Evolutionary conservation across 305 asterid species (phyloP).

Genomic region (Salvia sclarea): DNA sequence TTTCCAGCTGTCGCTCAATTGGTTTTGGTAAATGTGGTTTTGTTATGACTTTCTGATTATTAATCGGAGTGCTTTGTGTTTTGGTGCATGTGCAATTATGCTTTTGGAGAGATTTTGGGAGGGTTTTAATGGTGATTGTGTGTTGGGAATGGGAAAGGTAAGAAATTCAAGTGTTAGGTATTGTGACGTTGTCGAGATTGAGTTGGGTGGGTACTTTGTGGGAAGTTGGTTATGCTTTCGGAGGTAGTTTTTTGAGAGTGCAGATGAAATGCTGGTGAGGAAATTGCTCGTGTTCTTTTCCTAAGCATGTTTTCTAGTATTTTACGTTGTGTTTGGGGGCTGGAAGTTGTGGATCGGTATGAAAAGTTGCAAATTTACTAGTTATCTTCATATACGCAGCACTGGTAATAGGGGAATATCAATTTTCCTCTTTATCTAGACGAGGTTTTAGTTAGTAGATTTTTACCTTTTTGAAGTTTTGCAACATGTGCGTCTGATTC

Average conservation of each 20-base stretch:
- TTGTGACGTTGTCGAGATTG: not conserved
- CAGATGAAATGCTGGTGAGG: slow-evolving; percentile 3
- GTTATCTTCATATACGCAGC: not conserved
- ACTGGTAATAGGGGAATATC: not conserved
- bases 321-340: not conserved
- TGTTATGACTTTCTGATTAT: slow-evolving; percentile 3
- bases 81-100: not conserved
- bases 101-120: not conserved
- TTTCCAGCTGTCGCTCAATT: not conserved
- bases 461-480: not conserved
- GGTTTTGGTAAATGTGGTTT: not conserved
- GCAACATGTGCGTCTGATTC: not conserved
- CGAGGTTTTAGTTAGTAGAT: slow-evolving; percentile 3
- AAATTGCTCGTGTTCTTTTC: not conserved
- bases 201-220: slow-evolving; percentile 5
- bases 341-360: not conserved
- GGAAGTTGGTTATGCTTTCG: not conserved
- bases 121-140: not conserved
- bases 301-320: not conserved
- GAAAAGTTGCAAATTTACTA: not conserved
- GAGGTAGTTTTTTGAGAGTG: slow-evolving; percentile 10
- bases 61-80: slow-evolving; percentile 1
- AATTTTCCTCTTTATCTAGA: not conserved
- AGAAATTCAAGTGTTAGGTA: not conserved
- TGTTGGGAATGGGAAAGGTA: not conserved